Percentiles rank a stretch among this genome's conserved stretches.
Evolutionary conservation across 1,284 basidiomycete genomes (phyloP).

Genomic region (Puccinia polysora): DNA sequence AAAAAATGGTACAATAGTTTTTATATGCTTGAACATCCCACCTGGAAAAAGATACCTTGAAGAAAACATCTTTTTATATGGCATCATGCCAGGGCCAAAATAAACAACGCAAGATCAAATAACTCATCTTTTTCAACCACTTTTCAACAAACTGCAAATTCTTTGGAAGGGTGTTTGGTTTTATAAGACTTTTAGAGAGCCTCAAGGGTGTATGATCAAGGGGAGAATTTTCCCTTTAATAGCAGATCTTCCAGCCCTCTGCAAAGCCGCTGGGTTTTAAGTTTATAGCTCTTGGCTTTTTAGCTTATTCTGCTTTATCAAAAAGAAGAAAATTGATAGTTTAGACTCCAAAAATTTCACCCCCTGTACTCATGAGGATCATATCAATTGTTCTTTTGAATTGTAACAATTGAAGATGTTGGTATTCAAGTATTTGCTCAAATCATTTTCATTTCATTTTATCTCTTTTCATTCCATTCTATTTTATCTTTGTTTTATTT

Average conservation of each 20-base stretch:
- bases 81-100: constrained; percentile 5
- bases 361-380: not conserved
- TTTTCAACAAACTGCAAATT: not conserved
- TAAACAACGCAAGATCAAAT: constrained; percentile 8
- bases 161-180: constrained; percentile 35
- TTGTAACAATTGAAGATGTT: not conserved
- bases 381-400: not conserved
- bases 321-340: not conserved
- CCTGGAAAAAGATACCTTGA: constrained; percentile 2
- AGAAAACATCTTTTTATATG: constrained; percentile 18
- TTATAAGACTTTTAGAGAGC: not conserved
- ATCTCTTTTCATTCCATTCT: no score
- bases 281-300: not conserved
- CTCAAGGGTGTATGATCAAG: not conserved
- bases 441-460: no score
- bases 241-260: constrained; percentile 13
- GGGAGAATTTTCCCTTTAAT: constrained; percentile 23
- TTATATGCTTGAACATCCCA: constrained; percentile 18
- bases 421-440: no score
- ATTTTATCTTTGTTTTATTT: no score
- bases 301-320: constrained; percentile 14
- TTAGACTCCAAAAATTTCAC: not conserved
- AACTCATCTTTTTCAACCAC: constrained; percentile 2
- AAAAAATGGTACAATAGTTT: constrained; percentile 1
- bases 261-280: not conserved